phyloP scores from a whole-genome alignment of 768 basidiomycete genomes.

The Mycena vitilis region DNA sequence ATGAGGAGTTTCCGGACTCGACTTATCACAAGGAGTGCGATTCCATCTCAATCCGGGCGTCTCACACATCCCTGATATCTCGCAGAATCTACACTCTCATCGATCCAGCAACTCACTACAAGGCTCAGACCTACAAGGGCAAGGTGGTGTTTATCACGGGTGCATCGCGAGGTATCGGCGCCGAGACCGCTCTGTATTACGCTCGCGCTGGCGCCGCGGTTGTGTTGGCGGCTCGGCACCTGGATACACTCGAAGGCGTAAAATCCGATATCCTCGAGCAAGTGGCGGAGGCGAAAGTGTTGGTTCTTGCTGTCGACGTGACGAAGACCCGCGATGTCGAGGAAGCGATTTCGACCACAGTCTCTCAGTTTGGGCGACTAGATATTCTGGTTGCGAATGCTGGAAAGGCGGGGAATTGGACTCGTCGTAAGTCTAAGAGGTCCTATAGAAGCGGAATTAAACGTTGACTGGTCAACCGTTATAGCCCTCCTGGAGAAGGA shows the following conservation, averaged over 20 bases:
- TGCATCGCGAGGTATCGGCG: constrained; percentile 2
- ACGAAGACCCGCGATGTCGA: background rate
- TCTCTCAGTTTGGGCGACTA: background rate
- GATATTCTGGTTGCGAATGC: background rate
- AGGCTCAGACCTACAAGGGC: background rate
- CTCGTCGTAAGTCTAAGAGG: background rate
- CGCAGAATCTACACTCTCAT: background rate
- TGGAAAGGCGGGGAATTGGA: constrained; percentile 3
- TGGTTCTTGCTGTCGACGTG: background rate
- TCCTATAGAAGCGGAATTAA: no score
- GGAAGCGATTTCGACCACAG: background rate
- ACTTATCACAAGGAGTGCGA: background rate
- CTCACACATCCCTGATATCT: background rate
- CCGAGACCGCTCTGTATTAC: constrained; percentile 1
- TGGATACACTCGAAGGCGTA: background rate
- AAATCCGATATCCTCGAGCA: background rate
- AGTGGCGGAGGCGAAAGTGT: background rate
- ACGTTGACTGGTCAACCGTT: no score
- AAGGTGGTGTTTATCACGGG: constrained; percentile 11
- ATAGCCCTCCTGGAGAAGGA: constrained; percentile 4
- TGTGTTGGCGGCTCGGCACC: background rate
- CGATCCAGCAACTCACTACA: background rate
- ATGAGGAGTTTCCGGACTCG: background rate
- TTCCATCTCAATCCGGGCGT: background rate
- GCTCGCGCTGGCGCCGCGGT: constrained; percentile 9